Evolutionary conservation across 257 asterid species (phyloP).

Genomic region (Fraxinus cuspidata): DNA sequence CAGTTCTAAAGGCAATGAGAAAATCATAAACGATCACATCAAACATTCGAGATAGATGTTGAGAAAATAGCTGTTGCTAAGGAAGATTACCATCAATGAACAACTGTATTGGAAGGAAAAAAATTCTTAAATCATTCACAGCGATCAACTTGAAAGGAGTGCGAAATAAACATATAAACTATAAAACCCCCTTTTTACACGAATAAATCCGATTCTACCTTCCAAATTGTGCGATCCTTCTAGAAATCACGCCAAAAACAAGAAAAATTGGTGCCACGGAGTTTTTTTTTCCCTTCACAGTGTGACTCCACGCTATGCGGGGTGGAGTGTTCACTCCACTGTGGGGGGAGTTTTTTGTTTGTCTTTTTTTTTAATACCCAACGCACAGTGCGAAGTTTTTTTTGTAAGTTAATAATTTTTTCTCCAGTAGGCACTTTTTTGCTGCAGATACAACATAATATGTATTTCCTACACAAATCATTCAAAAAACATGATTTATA

Average conservation of each 20-base stretch:
- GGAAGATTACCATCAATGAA: not conserved
- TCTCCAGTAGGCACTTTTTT: too few species aligned
- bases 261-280: not conserved
- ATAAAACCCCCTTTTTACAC: not conserved
- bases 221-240: not conserved
- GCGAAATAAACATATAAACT: not conserved
- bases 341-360: too few species aligned
- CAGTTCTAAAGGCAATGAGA: not conserved
- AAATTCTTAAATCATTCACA: not conserved
- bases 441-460: too few species aligned
- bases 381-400: too few species aligned
- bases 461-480: too few species aligned
- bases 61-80: not conserved
- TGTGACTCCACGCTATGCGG: too few species aligned
- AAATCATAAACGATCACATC: not conserved
- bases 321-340: too few species aligned
- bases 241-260: not conserved
- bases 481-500: too few species aligned
- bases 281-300: too few species aligned
- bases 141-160: not conserved
- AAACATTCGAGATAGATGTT: not conserved
- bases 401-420: too few species aligned
- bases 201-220: not conserved
- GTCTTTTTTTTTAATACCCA: too few species aligned
- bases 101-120: not conserved